Evolutionary conservation across 345 rosid genomes (phyloP).

Genomic region (Lumnitzera littorea): DNA sequence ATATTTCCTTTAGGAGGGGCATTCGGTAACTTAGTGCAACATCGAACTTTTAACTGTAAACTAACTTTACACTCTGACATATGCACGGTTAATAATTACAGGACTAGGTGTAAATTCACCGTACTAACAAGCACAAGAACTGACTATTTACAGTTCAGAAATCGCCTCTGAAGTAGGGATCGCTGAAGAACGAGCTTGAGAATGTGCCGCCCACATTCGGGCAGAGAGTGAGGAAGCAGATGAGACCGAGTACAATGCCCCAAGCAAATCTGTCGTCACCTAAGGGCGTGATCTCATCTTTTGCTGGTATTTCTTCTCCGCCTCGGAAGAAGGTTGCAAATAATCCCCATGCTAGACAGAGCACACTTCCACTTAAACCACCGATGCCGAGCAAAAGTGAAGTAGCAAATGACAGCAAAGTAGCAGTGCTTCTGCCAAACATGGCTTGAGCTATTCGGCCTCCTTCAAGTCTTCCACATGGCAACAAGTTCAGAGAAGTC

Average conservation of each 20-base stretch:
- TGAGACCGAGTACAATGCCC: conserved; percentile 76
- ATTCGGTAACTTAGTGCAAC: too few species aligned
- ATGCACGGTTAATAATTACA: too few species aligned
- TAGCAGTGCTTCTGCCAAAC: conserved; percentile 82
- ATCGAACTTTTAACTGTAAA: too few species aligned
- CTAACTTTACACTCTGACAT: too few species aligned
- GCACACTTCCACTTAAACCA: conserved; percentile 82
- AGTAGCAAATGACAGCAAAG: conserved; percentile 61
- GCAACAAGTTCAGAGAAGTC: conserved; percentile 80
- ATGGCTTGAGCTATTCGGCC: conserved; percentile 93
- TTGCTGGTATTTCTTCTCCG: conserved; percentile 83
- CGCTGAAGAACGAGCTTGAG: conserved; percentile 62
- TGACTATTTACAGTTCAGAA: conserved; percentile 17
- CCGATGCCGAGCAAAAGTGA: conserved; percentile 71
- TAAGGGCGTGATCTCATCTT: conserved; percentile 75
- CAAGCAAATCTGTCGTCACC: conserved; percentile 71
- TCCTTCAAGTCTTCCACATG: conserved; percentile 94
- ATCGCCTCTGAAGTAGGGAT: conserved; percentile 72
- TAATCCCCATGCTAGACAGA: conserved; percentile 85
- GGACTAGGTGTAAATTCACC: too few species aligned
- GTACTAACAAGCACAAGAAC: background rate
- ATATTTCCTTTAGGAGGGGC: too few species aligned
- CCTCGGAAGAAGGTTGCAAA: conserved; percentile 91
- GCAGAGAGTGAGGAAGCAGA: conserved; percentile 87
- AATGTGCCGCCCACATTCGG: conserved; percentile 91